Percentiles rank a stretch among this genome's conserved stretches.
Conservation (phyloP, 2,329 filamentous ascomycete genomes). For the Penicillium sp. region DNA sequence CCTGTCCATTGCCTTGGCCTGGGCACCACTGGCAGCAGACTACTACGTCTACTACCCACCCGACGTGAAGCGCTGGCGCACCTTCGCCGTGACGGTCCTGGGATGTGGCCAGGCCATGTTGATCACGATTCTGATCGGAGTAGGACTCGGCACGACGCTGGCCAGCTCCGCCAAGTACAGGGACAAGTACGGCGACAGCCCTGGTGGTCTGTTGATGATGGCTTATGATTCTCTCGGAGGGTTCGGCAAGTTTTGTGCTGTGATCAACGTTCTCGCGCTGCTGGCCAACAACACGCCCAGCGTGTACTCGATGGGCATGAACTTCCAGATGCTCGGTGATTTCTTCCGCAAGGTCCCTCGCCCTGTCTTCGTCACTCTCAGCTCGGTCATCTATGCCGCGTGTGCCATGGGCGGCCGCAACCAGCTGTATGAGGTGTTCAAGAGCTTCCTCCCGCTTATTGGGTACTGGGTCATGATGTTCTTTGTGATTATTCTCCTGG, state of each 20-base stretch:
- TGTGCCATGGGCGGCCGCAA: conserved; percentile 47
- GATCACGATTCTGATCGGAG: conserved; percentile 40
- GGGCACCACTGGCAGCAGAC: conserved; percentile 39
- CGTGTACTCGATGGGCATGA: conserved; percentile 47
- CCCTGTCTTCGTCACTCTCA: conserved; percentile 44
- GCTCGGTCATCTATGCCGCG: conserved; percentile 42
- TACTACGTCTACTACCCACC: conserved; percentile 47
- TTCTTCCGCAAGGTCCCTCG: conserved; percentile 41
- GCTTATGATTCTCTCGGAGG: conserved; percentile 40
- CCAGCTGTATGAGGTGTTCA: conserved; percentile 45
- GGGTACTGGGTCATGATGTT: conserved; percentile 48
- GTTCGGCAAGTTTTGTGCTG: conserved; percentile 46
- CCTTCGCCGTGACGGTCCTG: conserved; percentile 39
- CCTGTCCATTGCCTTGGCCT: conserved; percentile 36
- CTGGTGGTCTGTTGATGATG: conserved; percentile 41
- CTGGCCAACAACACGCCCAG: conserved; percentile 47
- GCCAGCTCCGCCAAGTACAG: conserved; percentile 28
- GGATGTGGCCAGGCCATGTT: conserved; percentile 36
- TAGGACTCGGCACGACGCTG: conserved; percentile 42
- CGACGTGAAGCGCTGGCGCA: conserved; percentile 34
- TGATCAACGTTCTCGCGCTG: conserved; percentile 43
- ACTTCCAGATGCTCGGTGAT: conserved; percentile 44
- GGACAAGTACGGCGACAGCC: conserved; percentile 22
- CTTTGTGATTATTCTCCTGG: conserved; percentile 43
- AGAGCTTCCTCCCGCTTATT: conserved; percentile 48